Evolutionary conservation across 2,329 filamentous ascomycete species (phyloP).

Genomic region (Thelonectria olida): DNA sequence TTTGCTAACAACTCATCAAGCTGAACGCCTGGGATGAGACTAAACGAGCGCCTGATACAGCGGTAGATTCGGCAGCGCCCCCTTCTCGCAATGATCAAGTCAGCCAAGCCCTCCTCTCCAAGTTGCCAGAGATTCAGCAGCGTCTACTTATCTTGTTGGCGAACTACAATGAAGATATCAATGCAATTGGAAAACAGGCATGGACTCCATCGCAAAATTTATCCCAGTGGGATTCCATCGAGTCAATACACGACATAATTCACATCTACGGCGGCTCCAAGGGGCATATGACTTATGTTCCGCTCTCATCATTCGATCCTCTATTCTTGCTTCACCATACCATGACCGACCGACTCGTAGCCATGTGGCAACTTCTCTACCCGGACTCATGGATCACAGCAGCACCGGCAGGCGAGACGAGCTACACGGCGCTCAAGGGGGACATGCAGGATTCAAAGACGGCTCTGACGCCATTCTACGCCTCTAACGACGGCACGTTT

Average conservation of each 20-base stretch:
- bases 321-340: slow-evolving; percentile 81
- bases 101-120: slow-evolving; percentile 54
- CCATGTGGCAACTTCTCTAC: slow-evolving; percentile 81
- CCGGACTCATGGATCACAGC: slow-evolving; percentile 73
- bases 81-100: slow-evolving; percentile 69
- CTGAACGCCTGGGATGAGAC: slow-evolving; percentile 69
- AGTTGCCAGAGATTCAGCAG: slow-evolving; percentile 64
- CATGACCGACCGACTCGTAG: slow-evolving; percentile 78
- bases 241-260: slow-evolving; percentile 71
- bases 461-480: slow-evolving; percentile 73
- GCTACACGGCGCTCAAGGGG: slow-evolving; percentile 67
- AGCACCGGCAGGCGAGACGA: slow-evolving; percentile 62
- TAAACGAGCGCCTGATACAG: slow-evolving; percentile 60
- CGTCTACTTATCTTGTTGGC: slow-evolving; percentile 75
- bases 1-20: slow-evolving; percentile 45
- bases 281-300: slow-evolving; percentile 76
- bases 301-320: slow-evolving; percentile 81
- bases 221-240: slow-evolving; percentile 68
- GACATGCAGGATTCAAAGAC: slow-evolving; percentile 64
- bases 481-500: slow-evolving; percentile 64
- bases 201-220: slow-evolving; percentile 61
- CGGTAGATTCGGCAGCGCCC: slow-evolving; percentile 40
- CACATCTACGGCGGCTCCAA: slow-evolving; percentile 67
- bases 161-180: slow-evolving; percentile 73
- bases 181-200: slow-evolving; percentile 74